phyloP scores from a whole-genome alignment of 208 protist genomes.

The Porcisia hertigi region DNA sequence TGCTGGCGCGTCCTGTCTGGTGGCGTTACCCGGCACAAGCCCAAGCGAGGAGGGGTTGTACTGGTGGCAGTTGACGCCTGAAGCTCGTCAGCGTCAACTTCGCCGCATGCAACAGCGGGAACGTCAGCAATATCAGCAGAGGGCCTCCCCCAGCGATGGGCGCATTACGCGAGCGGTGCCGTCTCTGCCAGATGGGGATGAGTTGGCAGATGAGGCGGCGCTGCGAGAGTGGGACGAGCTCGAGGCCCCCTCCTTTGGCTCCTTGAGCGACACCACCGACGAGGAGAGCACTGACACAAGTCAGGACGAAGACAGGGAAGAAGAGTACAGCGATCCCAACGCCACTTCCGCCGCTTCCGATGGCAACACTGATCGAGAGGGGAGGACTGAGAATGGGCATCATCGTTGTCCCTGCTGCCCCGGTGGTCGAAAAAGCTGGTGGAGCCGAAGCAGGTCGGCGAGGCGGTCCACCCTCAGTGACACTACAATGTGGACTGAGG shows the following conservation, averaged over 20 bases:
- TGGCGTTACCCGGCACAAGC: neutral
- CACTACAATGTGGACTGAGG: neutral
- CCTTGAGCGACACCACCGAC: neutral
- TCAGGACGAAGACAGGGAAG: neutral
- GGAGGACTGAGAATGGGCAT: constrained; percentile 3
- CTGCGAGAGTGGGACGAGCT: constrained; percentile 35
- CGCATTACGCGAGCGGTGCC: neutral
- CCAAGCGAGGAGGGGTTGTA: constrained; percentile 38
- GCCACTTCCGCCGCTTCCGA: neutral
- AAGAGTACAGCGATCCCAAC: neutral
- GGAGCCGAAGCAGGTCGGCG: neutral
- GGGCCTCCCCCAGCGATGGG: neutral
- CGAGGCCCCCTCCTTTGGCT: constrained; percentile 27
- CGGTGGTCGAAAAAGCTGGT: neutral
- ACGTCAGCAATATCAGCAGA: constrained; percentile 2
- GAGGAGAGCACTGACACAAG: neutral
- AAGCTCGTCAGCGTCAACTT: constrained; percentile 55
- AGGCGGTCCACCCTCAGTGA: neutral
- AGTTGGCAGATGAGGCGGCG: constrained; percentile 27
- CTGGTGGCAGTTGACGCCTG: constrained; percentile 69
- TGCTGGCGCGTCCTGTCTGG: neutral
- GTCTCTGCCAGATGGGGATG: constrained; percentile 19
- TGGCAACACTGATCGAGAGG: neutral
- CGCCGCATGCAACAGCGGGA: constrained; percentile 36
- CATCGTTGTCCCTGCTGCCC: neutral